phyloP scores from a whole-genome alignment of 176 grass and related monocot species.

The Avena sativa region DNA sequence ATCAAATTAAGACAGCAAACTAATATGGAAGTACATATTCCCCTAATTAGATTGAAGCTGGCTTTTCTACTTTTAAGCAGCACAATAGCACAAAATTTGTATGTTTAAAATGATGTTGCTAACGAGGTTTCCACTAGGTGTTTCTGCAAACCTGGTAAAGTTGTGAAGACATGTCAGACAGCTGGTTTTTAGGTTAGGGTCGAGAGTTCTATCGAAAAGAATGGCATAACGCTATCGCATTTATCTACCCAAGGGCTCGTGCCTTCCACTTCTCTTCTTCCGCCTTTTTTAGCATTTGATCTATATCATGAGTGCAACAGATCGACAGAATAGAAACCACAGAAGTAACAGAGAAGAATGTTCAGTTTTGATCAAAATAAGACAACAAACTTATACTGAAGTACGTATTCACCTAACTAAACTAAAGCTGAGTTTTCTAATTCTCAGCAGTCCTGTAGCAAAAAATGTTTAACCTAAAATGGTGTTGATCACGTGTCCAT shows the following conservation, averaged over 20 bases:
- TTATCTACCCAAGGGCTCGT: conserved; percentile 67
- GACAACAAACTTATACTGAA: neutral
- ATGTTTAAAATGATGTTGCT: too few species aligned
- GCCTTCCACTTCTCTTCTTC: conserved; percentile 98
- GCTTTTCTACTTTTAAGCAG: conserved; percentile 15
- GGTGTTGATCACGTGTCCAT: too few species aligned
- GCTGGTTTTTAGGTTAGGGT: conserved; percentile 17
- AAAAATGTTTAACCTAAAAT: too few species aligned
- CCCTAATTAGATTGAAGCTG: conserved; percentile 1
- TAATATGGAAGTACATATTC: neutral
- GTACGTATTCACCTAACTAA: neutral
- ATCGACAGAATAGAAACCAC: conserved; percentile 14
- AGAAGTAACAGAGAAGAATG: neutral
- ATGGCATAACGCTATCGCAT: neutral
- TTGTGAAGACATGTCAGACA: conserved; percentile 36
- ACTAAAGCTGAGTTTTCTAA: too few species aligned
- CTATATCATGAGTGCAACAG: conserved; percentile 14
- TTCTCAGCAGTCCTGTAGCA: too few species aligned
- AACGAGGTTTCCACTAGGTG: conserved; percentile 26
- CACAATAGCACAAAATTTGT: neutral
- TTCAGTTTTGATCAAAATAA: conserved; percentile 21
- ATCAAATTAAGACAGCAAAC: conserved; percentile 15
- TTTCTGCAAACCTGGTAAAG: conserved; percentile 71
- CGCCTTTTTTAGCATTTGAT: conserved; percentile 26
- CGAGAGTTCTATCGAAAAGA: neutral